Percentiles rank a stretch among this genome's conserved stretches.
phyloP scores from a whole-genome alignment of 78 protist genomes.

The Protostelium mycophagum region DNA sequence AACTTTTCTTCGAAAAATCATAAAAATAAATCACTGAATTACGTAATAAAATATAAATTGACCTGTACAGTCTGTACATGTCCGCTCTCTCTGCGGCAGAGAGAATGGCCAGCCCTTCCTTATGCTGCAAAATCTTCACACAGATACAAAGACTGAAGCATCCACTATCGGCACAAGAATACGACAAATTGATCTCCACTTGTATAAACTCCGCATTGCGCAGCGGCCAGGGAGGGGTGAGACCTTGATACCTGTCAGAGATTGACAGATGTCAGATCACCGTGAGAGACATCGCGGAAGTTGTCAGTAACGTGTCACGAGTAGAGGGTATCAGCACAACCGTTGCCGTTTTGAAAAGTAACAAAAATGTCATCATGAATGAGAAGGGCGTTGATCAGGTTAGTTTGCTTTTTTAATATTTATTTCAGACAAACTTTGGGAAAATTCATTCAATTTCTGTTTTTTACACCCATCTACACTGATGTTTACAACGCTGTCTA shows the following conservation, averaged over 20 bases:
- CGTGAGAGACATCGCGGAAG: background rate
- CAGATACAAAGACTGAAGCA: background rate
- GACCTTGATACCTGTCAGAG: background rate
- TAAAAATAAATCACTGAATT: background rate
- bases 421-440: too few species aligned
- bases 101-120: background rate
- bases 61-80: background rate
- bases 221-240: background rate
- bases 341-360: background rate
- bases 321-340: background rate
- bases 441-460: too few species aligned
- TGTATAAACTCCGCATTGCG: background rate
- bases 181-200: background rate
- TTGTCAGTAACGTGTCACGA: background rate
- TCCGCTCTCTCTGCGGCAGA: background rate
- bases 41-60: background rate
- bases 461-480: too few species aligned
- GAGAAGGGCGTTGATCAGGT: too few species aligned
- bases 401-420: too few species aligned
- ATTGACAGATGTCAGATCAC: background rate
- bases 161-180: background rate
- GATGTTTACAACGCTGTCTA: too few species aligned
- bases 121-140: background rate
- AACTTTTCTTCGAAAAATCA: background rate
- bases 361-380: too few species aligned